phyloP scores from a whole-genome alignment of 139 green algal genomes.

The Coelastrella sp. region DNA sequence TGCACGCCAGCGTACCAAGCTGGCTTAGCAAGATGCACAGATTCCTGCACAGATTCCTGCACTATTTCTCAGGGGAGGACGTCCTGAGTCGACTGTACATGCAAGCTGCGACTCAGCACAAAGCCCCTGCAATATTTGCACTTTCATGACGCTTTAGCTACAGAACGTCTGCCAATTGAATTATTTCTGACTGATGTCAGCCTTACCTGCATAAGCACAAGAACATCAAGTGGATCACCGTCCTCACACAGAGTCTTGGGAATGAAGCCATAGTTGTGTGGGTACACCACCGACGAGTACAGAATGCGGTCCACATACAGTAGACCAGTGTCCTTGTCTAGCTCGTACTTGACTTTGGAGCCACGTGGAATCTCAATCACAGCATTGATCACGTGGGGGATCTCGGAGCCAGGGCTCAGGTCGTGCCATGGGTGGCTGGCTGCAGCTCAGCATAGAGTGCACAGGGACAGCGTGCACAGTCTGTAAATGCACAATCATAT shows the following conservation, averaged over 20 bases:
- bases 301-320: conserved; percentile 94
- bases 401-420: conserved; percentile 81
- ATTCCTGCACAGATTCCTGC: no score
- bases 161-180: no score
- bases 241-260: conserved; percentile 97
- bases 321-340: conserved; percentile 91
- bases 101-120: no score
- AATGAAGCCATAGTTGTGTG: conserved; percentile 97
- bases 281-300: conserved; percentile 96
- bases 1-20: no score
- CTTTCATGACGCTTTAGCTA: no score
- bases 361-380: conserved; percentile 96
- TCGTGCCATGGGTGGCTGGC: conserved; percentile 82
- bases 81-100: no score
- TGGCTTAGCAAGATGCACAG: no score
- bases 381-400: conserved; percentile 80
- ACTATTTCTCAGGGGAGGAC: no score
- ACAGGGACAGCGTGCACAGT: no score
- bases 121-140: no score
- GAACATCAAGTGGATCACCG: conserved; percentile 93
- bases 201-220: conserved; percentile 87
- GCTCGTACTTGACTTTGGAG: conserved; percentile 96
- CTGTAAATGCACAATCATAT: no score
- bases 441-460: conserved; percentile 26
- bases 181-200: no score